Evolutionary conservation across 345 rosid species (phyloP).

Genomic region (Conringia planisiliqua): DNA sequence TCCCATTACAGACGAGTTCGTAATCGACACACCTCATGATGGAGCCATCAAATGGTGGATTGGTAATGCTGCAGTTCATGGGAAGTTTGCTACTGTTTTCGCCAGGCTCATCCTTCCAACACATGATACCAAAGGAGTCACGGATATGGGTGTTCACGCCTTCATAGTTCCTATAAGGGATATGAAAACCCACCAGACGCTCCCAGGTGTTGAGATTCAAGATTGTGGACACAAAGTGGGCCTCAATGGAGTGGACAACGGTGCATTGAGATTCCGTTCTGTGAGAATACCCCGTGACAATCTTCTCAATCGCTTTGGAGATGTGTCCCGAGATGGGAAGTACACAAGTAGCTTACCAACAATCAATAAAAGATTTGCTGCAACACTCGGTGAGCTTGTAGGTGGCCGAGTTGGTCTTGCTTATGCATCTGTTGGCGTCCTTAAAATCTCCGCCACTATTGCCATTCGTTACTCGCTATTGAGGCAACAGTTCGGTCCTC

Average conservation of each 20-base stretch:
- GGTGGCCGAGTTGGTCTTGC: conserved; percentile 97
- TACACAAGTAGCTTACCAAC: conserved; percentile 91
- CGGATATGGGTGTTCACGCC: conserved; percentile 98
- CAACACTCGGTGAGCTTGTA: conserved; percentile 96
- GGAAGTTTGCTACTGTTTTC: conserved; percentile 92
- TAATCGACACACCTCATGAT: conserved; percentile 80
- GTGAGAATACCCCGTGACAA: conserved; percentile 95
- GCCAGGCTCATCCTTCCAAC: conserved; percentile 87
- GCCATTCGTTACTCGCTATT: conserved; percentile 85
- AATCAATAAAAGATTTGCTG: conserved; percentile 89
- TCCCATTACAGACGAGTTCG: conserved; percentile 71
- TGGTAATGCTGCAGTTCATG: conserved; percentile 98
- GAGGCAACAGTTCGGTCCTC: conserved; percentile 97
- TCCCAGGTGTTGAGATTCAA: conserved; percentile 88
- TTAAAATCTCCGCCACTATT: conserved; percentile 75
- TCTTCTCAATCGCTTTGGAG: conserved; percentile 97
- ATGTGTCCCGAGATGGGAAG: conserved; percentile 87
- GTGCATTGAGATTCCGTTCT: conserved; percentile 77
- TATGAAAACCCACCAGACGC: conserved; percentile 69
- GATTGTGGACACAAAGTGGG: conserved; percentile 98
- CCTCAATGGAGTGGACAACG: conserved; percentile 95
- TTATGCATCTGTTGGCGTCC: conserved; percentile 80
- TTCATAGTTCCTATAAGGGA: conserved; percentile 96
- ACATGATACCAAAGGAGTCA: conserved; percentile 62
- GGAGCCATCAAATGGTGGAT: conserved; percentile 99